Base-by-base conservation (phyloP, 768 basidiomycete genomes). In the Pleurotus tuoliensis region DNA sequence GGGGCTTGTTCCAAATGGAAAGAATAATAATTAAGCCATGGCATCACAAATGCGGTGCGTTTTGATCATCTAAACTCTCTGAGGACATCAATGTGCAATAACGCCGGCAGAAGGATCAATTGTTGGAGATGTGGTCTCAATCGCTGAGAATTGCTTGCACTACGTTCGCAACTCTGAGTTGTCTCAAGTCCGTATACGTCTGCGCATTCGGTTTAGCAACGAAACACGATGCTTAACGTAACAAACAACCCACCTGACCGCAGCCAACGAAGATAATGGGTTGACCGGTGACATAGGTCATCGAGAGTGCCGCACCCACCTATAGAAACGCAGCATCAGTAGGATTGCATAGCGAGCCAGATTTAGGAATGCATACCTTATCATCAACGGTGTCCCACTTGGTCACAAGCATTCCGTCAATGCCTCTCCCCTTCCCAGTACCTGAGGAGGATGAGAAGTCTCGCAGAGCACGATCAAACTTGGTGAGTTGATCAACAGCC, bases 331-430 rank as follows among this genome's bases (percentile, higher is more conserved):
- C 13, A 13, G 2, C 16, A 9, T 48, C 15, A 38, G 49, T 45
- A 15, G 27, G 18, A 11, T n/a, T 27, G 30, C 41, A 46, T n/a
- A 22, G 39, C 18, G 16, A 27, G 13, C 47, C 25, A 1, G n/a
- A n/a, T 3, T 39, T 16, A 39, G 12, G 12, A 41, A 20, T 34
- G 69, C 81, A 55, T 56, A 90, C 95, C 82, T 95, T 95, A 73
- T 95, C 93, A 65, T 94, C 93, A 18, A 98, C 97, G 1, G 96
- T 98, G 66, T 99, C 97, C 88, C 97, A 98, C 72, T 99, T 99
- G 30, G 97, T 99, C 57, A 99, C 84, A 44, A 99, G 77, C 89
- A 97, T 98, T 22, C 96, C 97, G 67, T 99, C 97, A 59, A 99
- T 96, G 4, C 97, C 97, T 18, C 97, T 84, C 48, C 88, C 88